A percentile compares a stretch with the other conserved stretches of the same genome.
Conservation (phyloP, 345 rosid genomes). For the Durio zibethinus region DNA sequence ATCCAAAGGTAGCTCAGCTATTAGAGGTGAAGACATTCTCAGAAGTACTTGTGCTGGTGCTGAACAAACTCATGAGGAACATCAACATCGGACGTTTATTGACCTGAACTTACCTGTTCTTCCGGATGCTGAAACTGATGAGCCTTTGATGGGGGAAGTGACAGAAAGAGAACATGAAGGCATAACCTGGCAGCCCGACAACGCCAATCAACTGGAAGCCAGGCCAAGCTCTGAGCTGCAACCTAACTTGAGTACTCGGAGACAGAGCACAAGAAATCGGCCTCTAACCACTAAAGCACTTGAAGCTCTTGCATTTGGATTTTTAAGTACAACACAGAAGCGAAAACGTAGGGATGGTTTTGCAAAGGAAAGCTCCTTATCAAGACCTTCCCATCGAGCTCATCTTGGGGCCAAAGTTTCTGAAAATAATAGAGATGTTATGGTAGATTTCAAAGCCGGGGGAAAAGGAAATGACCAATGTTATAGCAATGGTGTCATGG, state of each 20-base stretch:
- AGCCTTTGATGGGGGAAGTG: constrained; percentile 1
- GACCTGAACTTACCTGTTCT: constrained; percentile 2
- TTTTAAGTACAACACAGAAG: constrained; percentile 35
- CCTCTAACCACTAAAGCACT: constrained; percentile 54
- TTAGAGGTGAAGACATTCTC: constrained; percentile 19
- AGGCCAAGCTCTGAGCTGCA: constrained; percentile 20
- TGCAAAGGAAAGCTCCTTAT: not conserved
- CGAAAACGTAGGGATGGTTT: constrained; percentile 1
- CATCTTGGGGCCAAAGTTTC: not conserved
- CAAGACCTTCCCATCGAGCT: not conserved
- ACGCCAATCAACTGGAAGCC: constrained; percentile 12
- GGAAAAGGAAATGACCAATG: too few relatives aligned
- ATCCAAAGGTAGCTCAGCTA: constrained; percentile 20
- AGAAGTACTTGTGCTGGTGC: constrained; percentile 15
- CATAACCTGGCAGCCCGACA: not conserved
- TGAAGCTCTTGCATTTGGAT: constrained; percentile 54
- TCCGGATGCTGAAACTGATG: constrained; percentile 24
- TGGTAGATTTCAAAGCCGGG: too few relatives aligned
- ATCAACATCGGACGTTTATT: constrained; percentile 25
- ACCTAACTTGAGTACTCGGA: constrained; percentile 26
- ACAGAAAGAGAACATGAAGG: not conserved
- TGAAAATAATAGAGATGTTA: not conserved
- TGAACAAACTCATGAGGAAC: constrained; percentile 22
- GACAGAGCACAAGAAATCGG: constrained; percentile 52
- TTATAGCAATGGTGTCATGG: too few relatives aligned